Evolutionary conservation across 148 eudicot genomes (phyloP).

Genomic region (Chenopodium formosanum): DNA sequence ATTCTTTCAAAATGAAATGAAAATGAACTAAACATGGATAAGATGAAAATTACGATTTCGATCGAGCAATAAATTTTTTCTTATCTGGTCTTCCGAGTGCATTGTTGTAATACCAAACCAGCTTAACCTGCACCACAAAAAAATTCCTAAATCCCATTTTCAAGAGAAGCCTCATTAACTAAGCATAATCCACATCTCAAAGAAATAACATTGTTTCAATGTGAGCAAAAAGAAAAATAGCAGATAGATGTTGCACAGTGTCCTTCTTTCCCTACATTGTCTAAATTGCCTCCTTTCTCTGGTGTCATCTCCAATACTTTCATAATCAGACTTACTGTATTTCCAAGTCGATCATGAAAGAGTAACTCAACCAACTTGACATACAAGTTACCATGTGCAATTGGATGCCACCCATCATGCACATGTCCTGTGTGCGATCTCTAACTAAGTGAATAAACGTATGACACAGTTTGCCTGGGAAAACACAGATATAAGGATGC

Average conservation of each 20-base stretch:
- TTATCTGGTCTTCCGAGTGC: constrained; percentile 95
- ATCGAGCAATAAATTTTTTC: constrained; percentile 91
- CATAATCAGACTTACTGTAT: neutral
- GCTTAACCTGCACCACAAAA: constrained; percentile 69
- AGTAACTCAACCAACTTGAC: neutral
- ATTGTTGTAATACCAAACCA: constrained; percentile 98
- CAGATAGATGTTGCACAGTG: neutral
- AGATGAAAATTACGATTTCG: constrained; percentile 64
- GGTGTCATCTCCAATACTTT: neutral
- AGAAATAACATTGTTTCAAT: neutral
- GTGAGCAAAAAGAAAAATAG: neutral
- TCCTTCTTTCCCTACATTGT: neutral
- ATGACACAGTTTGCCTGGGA: neutral
- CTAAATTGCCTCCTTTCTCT: neutral
- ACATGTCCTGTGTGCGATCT: constrained; percentile 3
- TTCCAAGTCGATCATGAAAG: neutral
- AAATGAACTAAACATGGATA: neutral
- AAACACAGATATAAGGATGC: neutral
- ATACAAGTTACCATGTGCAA: neutral
- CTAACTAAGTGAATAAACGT: neutral
- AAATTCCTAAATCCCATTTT: neutral
- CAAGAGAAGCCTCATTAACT: constrained; percentile 2
- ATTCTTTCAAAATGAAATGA: constrained; percentile 8
- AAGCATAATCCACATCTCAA: neutral
- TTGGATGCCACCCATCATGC: neutral